Evolutionary conservation across 2,329 filamentous ascomycete species (phyloP).

Genomic region (Fusarium napiforme): DNA sequence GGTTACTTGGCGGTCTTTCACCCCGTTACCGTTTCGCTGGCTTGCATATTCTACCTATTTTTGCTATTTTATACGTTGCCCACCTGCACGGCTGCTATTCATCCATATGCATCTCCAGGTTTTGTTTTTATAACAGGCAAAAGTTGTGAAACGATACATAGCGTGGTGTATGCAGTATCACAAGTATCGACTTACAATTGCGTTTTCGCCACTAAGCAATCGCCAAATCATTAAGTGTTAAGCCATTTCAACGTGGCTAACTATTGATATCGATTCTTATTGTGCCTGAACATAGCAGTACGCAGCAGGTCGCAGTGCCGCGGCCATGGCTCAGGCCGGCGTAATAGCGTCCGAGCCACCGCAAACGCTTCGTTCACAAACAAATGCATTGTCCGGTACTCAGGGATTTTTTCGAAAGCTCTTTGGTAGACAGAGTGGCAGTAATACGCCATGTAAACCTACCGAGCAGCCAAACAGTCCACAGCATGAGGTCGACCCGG

Average conservation of each 20-base stretch:
- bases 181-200: constrained; percentile 22
- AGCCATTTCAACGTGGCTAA: constrained; percentile 16
- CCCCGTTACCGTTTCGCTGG: constrained; percentile 28
- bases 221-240: constrained; percentile 17
- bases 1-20: constrained; percentile 29
- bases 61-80: constrained; percentile 27
- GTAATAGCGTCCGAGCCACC: constrained; percentile 45
- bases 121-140: constrained; percentile 22
- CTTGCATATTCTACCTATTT: constrained; percentile 12
- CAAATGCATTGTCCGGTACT: constrained; percentile 39
- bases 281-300: constrained; percentile 13
- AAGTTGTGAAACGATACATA: constrained; percentile 33
- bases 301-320: constrained; percentile 29
- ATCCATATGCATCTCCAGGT: constrained; percentile 17
- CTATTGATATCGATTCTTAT: constrained; percentile 8
- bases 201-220: constrained; percentile 24
- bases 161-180: constrained; percentile 31
- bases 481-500: constrained; percentile 49
- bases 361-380: constrained; percentile 40
- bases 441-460: constrained; percentile 16
- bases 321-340: constrained; percentile 49
- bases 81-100: constrained; percentile 28
- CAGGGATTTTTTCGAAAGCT: constrained; percentile 46
- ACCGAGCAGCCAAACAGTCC: constrained; percentile 24
- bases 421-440: constrained; percentile 40